A percentile compares a stretch with the other conserved stretches of the same genome.
These are phyloP conservation scores for Fraxinus latifolia DNA, from an alignment of 305 asterid species.

Conservation along the genomic window DNA sequence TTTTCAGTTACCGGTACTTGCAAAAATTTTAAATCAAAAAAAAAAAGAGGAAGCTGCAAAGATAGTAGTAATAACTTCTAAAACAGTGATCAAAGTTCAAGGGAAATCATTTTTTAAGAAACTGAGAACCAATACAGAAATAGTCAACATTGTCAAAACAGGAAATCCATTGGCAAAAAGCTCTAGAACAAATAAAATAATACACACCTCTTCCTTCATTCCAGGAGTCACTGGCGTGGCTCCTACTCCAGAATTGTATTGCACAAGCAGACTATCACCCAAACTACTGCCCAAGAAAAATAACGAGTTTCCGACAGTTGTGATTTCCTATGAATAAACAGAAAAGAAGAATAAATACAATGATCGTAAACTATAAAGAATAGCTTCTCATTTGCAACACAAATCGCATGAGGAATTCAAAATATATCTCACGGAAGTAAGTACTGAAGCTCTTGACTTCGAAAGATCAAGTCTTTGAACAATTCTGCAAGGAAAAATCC, in stretches of 20 bases:
- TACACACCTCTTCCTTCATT: slow-evolving; percentile 76
- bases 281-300: slow-evolving; percentile 93
- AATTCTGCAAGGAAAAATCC: slow-evolving; percentile 49
- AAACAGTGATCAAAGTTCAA: slow-evolving; percentile 13
- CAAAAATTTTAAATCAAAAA: not conserved
- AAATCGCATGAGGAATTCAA: slow-evolving; percentile 13
- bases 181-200: slow-evolving; percentile 24
- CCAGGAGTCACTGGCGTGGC: slow-evolving; percentile 61
- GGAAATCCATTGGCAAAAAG: slow-evolving; percentile 13
- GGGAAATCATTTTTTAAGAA: slow-evolving; percentile 13
- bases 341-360: slow-evolving; percentile 18
- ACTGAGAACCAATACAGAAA: slow-evolving; percentile 3
- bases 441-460: slow-evolving; percentile 95
- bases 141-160: slow-evolving; percentile 6
- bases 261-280: slow-evolving; percentile 98
- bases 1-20: slow-evolving; percentile 4
- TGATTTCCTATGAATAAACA: slow-evolving; percentile 54
- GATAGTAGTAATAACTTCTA: not conserved
- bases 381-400: slow-evolving; percentile 8
- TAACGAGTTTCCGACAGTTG: slow-evolving; percentile 82
- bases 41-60: not conserved
- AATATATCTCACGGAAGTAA: slow-evolving; percentile 71
- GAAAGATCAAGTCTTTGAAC: slow-evolving; percentile 93
- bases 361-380: slow-evolving; percentile 2
- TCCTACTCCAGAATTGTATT: slow-evolving; percentile 75